Conservation (phyloP, 2,329 filamentous ascomycete species). For the Neophaeococcomyces aloes region DNA sequence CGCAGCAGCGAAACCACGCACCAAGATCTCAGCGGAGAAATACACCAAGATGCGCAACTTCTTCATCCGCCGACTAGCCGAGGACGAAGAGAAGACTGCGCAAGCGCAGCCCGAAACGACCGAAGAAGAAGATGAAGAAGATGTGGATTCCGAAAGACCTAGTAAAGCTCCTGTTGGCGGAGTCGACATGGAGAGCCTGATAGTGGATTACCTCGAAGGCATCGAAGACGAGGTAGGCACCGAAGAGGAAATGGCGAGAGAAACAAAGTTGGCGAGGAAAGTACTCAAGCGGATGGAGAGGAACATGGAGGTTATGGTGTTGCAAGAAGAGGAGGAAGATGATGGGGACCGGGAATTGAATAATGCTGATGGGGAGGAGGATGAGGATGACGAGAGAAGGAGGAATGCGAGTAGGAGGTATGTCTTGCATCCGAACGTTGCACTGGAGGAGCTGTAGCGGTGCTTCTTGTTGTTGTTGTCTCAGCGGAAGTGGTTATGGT, state of each 20-base stretch:
- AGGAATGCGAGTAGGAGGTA: background rate
- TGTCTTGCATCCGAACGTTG: constrained; percentile 8
- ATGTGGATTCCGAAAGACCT: background rate
- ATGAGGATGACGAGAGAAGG: background rate
- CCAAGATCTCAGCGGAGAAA: constrained; percentile 90
- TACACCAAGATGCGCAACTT: constrained; percentile 84
- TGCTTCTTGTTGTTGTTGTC: background rate
- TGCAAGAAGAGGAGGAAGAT: background rate
- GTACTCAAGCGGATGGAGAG: constrained; percentile 94
- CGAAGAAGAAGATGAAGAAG: background rate
- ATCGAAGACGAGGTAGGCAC: constrained; percentile 71
- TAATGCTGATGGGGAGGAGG: background rate
- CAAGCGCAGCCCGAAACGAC: constrained; percentile 24
- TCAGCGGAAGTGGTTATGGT: background rate
- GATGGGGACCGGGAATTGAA: background rate
- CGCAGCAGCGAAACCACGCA: constrained; percentile 40
- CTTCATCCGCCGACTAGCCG: constrained; percentile 70
- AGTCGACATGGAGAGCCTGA: constrained; percentile 68
- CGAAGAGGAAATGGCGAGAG: constrained; percentile 69
- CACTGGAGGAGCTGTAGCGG: background rate
- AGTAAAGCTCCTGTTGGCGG: constrained; percentile 36
- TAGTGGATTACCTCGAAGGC: constrained; percentile 87
- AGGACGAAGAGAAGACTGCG: constrained; percentile 56
- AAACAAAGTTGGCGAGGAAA: constrained; percentile 64
- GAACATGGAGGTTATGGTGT: constrained; percentile 31